Conservation (phyloP, 306 rosid species). For the Lathyrus sativus region DNA sequence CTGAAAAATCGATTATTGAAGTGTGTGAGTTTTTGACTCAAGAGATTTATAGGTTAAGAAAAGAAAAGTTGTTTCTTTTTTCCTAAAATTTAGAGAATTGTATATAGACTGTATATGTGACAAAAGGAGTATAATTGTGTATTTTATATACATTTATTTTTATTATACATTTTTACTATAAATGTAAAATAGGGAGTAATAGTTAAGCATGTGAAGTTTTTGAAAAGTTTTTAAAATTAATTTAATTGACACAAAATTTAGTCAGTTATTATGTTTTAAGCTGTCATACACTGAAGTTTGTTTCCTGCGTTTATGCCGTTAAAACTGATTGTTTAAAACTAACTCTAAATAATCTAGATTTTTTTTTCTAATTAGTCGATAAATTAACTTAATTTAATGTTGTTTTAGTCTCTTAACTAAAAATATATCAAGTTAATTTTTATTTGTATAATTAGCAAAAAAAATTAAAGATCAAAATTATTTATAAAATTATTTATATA, state of each 20-base stretch:
- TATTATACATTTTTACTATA: not conserved
- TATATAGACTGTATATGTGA: conserved; percentile 29
- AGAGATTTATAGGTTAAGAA: not conserved
- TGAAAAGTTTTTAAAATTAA: not conserved
- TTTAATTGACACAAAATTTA: not conserved
- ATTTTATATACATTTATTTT: not conserved
- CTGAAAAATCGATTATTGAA: not conserved
- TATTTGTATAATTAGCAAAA: too few relatives aligned
- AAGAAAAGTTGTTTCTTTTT: not conserved
- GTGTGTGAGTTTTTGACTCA: not conserved
- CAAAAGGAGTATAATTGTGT: not conserved
- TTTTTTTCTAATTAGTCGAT: too few relatives aligned
- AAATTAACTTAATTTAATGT: too few relatives aligned
- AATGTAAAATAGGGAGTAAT: not conserved
- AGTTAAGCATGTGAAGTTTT: not conserved
- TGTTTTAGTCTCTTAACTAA: too few relatives aligned
- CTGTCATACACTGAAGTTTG: too few relatives aligned
- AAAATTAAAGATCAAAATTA: too few relatives aligned
- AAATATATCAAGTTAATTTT: too few relatives aligned
- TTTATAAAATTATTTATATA: too few relatives aligned
- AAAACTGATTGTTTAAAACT: too few relatives aligned
- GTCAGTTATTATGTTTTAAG: too few relatives aligned
- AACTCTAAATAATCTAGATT: too few relatives aligned
- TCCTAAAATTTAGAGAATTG: not conserved
- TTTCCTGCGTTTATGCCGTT: too few relatives aligned